A percentile compares a stretch with the other conserved stretches of the same genome.
These are phyloP conservation scores for Novymonas esmeraldas DNA, from an alignment of 208 protist genomes.

Conservation along the genomic window DNA sequence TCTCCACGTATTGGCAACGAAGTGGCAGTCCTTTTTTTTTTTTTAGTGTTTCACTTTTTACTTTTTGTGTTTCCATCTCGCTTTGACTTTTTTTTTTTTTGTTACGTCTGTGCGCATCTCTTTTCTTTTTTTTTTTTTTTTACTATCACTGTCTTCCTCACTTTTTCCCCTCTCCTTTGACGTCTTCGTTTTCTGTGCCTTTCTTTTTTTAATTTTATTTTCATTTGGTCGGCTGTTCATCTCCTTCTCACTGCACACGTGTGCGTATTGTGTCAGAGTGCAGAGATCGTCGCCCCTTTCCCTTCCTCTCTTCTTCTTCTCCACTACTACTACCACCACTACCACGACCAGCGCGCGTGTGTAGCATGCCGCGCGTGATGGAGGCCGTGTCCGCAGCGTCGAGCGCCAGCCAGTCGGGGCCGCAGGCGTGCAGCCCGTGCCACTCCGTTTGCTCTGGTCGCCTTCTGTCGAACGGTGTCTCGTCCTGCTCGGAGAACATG, in stretches of 20 bases:
- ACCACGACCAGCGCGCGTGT: neutral
- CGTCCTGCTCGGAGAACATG: slow-evolving; percentile 16
- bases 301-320: neutral
- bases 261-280: neutral
- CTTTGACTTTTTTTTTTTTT: too few species aligned
- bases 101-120: too few species aligned
- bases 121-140: too few species aligned
- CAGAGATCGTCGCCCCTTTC: too few species aligned
- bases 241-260: slow-evolving; percentile 5
- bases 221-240: neutral
- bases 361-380: neutral
- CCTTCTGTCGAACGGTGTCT: slow-evolving; percentile 4
- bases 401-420: neutral
- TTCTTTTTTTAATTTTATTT: neutral
- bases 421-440: slow-evolving; percentile 8
- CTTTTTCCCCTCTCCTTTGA: neutral
- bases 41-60: too few species aligned
- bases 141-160: too few species aligned
- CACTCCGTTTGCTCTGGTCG: neutral
- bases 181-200: neutral
- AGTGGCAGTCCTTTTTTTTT: too few species aligned
- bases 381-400: neutral
- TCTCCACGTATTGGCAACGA: too few species aligned
- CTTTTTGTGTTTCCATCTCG: too few species aligned
- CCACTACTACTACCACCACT: neutral